phyloP scores from a whole-genome alignment of 176 grass and related monocot species.

The Carex parvula region DNA sequence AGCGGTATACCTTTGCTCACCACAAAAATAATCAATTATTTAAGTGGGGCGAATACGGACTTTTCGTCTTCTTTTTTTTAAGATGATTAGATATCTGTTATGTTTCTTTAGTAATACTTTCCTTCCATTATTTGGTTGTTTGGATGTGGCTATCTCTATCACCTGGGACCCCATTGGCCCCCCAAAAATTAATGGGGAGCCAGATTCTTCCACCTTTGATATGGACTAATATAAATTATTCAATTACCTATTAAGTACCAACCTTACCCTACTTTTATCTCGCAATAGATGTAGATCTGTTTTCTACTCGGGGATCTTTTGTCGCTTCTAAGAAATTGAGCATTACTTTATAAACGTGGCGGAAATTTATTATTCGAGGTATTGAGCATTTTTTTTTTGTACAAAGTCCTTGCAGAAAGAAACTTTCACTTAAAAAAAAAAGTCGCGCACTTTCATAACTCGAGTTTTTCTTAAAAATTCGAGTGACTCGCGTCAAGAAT shows the following conservation, averaged over 20 bases:
- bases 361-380: too few relatives aligned
- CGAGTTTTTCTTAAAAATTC: too few relatives aligned
- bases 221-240: constrained; percentile 18
- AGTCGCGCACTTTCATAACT: too few relatives aligned
- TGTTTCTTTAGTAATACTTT: constrained; percentile 17
- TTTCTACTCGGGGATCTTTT: neutral
- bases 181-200: constrained; percentile 12
- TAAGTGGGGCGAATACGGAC: neutral
- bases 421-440: too few relatives aligned
- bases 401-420: too few relatives aligned
- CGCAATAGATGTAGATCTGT: constrained; percentile 9
- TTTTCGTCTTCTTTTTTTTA: constrained; percentile 5
- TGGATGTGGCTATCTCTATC: constrained; percentile 9
- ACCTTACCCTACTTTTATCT: neutral
- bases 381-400: too few relatives aligned
- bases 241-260: constrained; percentile 24
- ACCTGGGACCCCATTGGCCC: neutral
- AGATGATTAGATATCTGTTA: constrained; percentile 4
- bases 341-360: too few relatives aligned
- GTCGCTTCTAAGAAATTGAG: neutral
- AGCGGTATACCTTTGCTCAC: neutral
- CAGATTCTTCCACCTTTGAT: constrained; percentile 31
- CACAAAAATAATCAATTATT: neutral
- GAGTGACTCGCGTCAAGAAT: too few relatives aligned
- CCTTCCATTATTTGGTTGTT: constrained; percentile 12